Conservation (phyloP, 1,284 basidiomycete genomes). For the Abortiporus biennis region DNA sequence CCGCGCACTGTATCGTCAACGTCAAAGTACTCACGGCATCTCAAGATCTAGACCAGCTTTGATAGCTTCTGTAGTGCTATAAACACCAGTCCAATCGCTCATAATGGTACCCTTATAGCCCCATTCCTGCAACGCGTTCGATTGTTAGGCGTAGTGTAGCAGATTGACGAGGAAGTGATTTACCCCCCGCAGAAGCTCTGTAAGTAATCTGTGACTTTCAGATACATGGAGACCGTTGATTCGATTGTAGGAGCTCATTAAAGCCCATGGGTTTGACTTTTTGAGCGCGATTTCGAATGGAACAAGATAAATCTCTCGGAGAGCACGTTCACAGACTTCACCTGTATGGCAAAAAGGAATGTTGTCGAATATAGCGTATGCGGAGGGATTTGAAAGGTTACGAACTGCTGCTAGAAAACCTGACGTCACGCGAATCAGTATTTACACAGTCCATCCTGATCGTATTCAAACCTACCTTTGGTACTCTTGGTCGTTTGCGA, state of each 20-base stretch:
- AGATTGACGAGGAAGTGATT: too few relatives aligned
- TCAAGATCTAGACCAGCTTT: constrained; percentile 74
- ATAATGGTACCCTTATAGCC: constrained; percentile 62
- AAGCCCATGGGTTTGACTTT: constrained; percentile 56
- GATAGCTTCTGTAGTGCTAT: constrained; percentile 52
- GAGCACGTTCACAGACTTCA: constrained; percentile 56
- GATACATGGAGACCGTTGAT: constrained; percentile 62
- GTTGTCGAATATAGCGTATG: background rate
- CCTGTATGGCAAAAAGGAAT: constrained; percentile 45
- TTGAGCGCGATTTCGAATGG: constrained; percentile 72
- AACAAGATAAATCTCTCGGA: constrained; percentile 70
- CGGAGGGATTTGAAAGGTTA: too few relatives aligned
- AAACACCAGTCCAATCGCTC: constrained; percentile 74
- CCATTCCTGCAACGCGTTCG: constrained; percentile 47
- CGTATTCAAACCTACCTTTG: constrained; percentile 25
- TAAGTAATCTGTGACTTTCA: constrained; percentile 53
- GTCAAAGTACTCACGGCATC: constrained; percentile 60
- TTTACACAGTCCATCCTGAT: background rate
- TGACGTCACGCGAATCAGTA: too few relatives aligned
- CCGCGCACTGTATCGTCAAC: constrained; percentile 51
- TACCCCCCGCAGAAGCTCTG: constrained; percentile 50
- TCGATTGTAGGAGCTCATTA: constrained; percentile 64
- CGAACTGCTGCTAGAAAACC: constrained; percentile 46
- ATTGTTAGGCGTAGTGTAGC: background rate
- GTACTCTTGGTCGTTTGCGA: constrained; percentile 48